Evolutionary conservation across 345 rosid genomes (phyloP).

Genomic region (Gossypium stocksii): DNA sequence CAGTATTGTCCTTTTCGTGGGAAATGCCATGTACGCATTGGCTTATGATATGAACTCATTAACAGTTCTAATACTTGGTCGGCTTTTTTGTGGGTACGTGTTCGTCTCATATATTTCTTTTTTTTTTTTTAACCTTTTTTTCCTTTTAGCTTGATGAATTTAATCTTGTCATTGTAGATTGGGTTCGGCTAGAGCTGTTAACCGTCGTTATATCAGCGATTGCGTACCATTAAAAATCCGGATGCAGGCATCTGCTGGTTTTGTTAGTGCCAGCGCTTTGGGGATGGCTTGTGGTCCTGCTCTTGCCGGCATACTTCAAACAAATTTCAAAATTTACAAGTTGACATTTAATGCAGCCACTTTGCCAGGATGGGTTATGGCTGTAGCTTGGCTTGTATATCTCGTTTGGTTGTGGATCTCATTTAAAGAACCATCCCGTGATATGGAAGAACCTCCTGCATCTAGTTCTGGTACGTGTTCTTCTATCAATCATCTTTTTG

Average conservation of each 20-base stretch:
- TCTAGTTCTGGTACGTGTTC: constrained; percentile 43
- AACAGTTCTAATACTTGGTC: constrained; percentile 67
- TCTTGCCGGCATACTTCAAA: constrained; percentile 90
- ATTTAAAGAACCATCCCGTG: constrained; percentile 81
- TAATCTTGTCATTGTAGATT: constrained; percentile 46
- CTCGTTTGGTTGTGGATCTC: constrained; percentile 76
- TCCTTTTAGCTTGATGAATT: constrained; percentile 10
- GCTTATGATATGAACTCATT: constrained; percentile 84
- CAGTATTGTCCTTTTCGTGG: constrained; percentile 73
- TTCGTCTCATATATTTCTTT: background rate
- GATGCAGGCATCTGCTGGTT: constrained; percentile 98
- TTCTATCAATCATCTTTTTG: constrained; percentile 8
- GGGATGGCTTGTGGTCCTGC: constrained; percentile 99
- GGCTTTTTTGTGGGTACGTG: constrained; percentile 95
- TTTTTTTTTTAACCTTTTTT: background rate
- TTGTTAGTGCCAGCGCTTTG: constrained; percentile 99
- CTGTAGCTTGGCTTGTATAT: constrained; percentile 84
- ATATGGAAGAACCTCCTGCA: constrained; percentile 40
- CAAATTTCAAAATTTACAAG: constrained; percentile 72
- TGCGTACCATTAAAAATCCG: constrained; percentile 87
- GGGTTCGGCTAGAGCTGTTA: constrained; percentile 99
- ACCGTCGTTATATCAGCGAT: constrained; percentile 94
- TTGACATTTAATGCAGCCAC: constrained; percentile 75
- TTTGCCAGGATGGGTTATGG: constrained; percentile 99
- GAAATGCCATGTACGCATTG: constrained; percentile 82